Base-by-base conservation (phyloP, 768 basidiomycete species). In the Baorangia bicolor region DNA sequence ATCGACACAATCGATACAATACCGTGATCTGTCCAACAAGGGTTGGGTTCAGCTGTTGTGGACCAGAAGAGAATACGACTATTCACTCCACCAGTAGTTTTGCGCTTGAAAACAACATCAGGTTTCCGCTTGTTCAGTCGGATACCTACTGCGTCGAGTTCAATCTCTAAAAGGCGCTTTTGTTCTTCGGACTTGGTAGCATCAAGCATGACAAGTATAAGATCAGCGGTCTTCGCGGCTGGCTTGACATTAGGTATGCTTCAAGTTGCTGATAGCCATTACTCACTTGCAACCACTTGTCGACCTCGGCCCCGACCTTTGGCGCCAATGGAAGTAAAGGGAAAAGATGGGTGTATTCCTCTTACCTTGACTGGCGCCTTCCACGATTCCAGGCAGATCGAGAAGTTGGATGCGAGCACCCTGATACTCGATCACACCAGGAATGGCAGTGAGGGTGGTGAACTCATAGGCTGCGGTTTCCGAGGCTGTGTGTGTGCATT, bases 61-160 rank as follows among this genome's bases (percentile, higher is more conserved):
- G 42, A 35, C 18, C 10, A 28, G 40, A 58, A 42, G 16, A 49
- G 9, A 16, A 53, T 18, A 42, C 1, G 11, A 37, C 4, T 13
- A 77, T 84, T 73, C 63, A 94, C 94, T 44, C 95, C 96, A 45
- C 96, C 94, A 7, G 92, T 94, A 5, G 90, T 88, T 68, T 89
- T 92, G 62, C 84, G 86, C 75, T 95, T 98, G 80, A 98, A 95
- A 2, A 97, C 90, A 7, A 98, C 86, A 68, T 99, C 97, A 2
- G 97, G 97, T 66, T 84, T 89, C 53, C 74, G 78, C 65, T 90
- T 90, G 75, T 99, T 99, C 59, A 99, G 72, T 43, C 97, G 82
- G 59, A 99, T 98, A 4, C 97, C 97, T 37, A 99, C 95, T 5
- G 95, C 92, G 66, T 99, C 97, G 18, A 99, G 77, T 72, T 99